Conservation (phyloP, 345 rosid genomes). For the Hevea brasiliensis region DNA sequence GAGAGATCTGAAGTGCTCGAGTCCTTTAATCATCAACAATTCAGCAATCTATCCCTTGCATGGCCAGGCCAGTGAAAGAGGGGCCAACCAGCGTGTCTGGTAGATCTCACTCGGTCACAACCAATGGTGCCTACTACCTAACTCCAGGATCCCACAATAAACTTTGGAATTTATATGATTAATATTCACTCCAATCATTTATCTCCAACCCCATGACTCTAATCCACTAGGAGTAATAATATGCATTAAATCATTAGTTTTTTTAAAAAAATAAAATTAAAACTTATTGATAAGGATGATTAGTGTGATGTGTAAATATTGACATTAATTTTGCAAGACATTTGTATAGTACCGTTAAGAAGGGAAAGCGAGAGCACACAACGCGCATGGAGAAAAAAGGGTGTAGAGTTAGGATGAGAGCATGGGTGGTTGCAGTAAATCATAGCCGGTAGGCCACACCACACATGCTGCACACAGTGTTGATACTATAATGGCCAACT, state of each 20-base stretch:
- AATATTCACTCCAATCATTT: conserved; percentile 9
- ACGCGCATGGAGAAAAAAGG: neutral
- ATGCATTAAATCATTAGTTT: neutral
- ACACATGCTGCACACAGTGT: conserved; percentile 9
- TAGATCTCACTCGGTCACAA: neutral
- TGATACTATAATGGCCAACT: conserved; percentile 19
- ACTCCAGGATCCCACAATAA: neutral
- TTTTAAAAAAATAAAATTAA: neutral
- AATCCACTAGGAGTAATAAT: neutral
- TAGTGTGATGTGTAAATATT: too few relatives aligned
- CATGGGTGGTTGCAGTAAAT: conserved; percentile 11
- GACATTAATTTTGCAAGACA: too few relatives aligned
- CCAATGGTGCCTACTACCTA: neutral
- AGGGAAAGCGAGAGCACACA: conserved; percentile 6
- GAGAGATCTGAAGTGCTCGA: neutral
- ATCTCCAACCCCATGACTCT: neutral
- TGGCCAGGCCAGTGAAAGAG: neutral
- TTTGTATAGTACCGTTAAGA: neutral
- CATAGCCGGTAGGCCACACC: conserved; percentile 11
- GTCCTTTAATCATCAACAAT: neutral
- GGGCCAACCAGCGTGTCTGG: neutral
- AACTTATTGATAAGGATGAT: too few relatives aligned
- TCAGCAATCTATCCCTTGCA: neutral
- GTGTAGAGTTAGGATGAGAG: conserved; percentile 4
- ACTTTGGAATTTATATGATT: neutral